A percentile compares a stretch with the other conserved stretches of the same genome.
phyloP scores from a whole-genome alignment of 2,329 filamentous ascomycete species.

The Colletotrichum agaves region DNA sequence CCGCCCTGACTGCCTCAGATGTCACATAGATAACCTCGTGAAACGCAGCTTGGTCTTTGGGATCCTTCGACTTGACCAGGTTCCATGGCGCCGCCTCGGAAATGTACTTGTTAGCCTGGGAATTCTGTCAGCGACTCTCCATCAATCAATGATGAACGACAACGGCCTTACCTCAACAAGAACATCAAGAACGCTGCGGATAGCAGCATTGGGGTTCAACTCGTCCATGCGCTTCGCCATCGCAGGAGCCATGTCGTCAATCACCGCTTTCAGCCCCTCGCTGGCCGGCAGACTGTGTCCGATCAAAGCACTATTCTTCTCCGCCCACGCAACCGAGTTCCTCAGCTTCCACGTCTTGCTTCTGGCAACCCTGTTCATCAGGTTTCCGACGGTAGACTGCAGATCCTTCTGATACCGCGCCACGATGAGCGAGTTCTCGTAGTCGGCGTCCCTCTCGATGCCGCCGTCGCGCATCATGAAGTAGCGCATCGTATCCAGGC shows the following conservation, averaged over 20 bases:
- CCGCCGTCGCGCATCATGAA: conserved; percentile 87
- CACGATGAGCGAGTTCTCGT: conserved; percentile 82
- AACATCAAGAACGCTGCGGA: conserved; percentile 71
- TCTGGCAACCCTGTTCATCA: conserved; percentile 76
- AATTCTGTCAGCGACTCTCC: conserved; percentile 32
- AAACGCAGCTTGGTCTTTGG: conserved; percentile 53
- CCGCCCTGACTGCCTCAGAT: conserved; percentile 81
- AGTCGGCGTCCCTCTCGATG: conserved; percentile 81
- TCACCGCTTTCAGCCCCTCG: conserved; percentile 42
- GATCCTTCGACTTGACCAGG: conserved; percentile 53
- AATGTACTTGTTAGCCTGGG: conserved; percentile 60
- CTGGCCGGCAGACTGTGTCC: background rate
- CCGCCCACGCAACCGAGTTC: conserved; percentile 59
- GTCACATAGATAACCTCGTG: conserved; percentile 74
- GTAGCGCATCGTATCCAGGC: conserved; percentile 87
- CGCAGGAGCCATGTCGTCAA: conserved; percentile 37
- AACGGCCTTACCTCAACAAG: conserved; percentile 64
- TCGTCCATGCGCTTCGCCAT: conserved; percentile 69
- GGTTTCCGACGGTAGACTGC: conserved; percentile 82
- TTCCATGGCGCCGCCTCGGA: conserved; percentile 76
- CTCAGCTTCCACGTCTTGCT: conserved; percentile 76
- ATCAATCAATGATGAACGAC: background rate
- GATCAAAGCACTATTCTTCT: background rate
- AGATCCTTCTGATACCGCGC: conserved; percentile 83
- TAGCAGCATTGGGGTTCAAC: conserved; percentile 71